Evolutionary conservation across 768 basidiomycete genomes (phyloP), one percentile per base, ranked within the genome.

Genomic region (Gloeostereum incarnatum): DNA sequence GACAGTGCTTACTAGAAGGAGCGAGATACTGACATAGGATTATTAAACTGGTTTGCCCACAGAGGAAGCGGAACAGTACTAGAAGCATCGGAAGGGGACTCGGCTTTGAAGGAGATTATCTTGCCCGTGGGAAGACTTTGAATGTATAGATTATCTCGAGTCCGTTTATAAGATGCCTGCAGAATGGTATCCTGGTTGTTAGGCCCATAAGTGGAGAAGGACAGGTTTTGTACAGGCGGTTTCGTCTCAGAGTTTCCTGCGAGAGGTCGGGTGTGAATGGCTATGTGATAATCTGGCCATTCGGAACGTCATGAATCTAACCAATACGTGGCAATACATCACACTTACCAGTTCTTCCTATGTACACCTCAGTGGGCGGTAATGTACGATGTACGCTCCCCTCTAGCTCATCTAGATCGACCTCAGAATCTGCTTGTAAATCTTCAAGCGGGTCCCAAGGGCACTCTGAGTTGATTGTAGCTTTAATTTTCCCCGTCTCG

Each of bases 171-270:
- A 7, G 73, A 55, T 4, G 75, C 61, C 52, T 94, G 92, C 9
- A 80, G 50, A 6, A 71, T 61, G 45, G 72, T 75, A 54, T 93
- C 88, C 57, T 83, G 79, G 52, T 84, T 90, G 55, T 93, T 93
- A 4, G 94, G 91, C 0, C 91, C 89, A 56, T 97, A 97, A 0
- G 81, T 76, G 0, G 93, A 94, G 58, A 92, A 96, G 0, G 81
- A 78, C 11, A 98, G 71, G 38, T 86, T 86, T 49, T 97, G 94
- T 9, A 76, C 63, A 16, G 69, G 73, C 5, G 69, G 52, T 13
- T 6, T 52, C 57, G 37, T 7, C 33, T 13, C 18, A 23, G 29
- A 17, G 7, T n/a, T 41, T 10, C 27, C 24, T 31, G 48, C 49
- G 16, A 59, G 49, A 0, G 72, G 66, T 16, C 73, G 73, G 10